Evolutionary conservation across 2,329 filamentous ascomycete genomes (phyloP).

Genomic region (Elsinoe necatrix): DNA sequence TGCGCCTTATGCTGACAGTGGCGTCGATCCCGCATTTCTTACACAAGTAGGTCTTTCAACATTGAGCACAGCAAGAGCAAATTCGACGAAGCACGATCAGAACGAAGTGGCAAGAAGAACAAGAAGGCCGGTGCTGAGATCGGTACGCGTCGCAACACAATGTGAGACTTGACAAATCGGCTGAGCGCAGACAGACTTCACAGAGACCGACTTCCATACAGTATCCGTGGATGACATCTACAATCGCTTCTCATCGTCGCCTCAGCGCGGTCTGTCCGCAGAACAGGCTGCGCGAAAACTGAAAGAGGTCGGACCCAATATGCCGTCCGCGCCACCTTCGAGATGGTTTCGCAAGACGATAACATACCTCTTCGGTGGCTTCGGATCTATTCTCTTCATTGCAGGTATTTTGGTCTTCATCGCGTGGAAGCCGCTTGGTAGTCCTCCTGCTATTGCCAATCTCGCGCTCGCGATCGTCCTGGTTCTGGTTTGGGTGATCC

Average conservation of each 20-base stretch:
- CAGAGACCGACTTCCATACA: constrained; percentile 59
- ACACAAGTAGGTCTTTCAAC: constrained; percentile 32
- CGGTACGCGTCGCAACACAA: constrained; percentile 21
- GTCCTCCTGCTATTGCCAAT: constrained; percentile 64
- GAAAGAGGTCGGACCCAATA: constrained; percentile 57
- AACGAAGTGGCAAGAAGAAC: constrained; percentile 23
- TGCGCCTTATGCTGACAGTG: constrained; percentile 15
- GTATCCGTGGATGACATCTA: constrained; percentile 51
- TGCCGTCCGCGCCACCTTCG: constrained; percentile 56
- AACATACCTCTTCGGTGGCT: constrained; percentile 70
- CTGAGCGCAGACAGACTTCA: constrained; percentile 23
- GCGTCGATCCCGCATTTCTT: not conserved
- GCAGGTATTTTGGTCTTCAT: constrained; percentile 66
- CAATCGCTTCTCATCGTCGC: constrained; percentile 50
- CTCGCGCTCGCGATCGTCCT: constrained; percentile 65
- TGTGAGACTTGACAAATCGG: constrained; percentile 1
- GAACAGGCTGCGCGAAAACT: constrained; percentile 49
- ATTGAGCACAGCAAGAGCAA: constrained; percentile 30
- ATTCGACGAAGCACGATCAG: constrained; percentile 21
- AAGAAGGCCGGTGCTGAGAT: constrained; percentile 30
- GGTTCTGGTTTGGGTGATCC: constrained; percentile 57
- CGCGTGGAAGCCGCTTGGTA: constrained; percentile 65
- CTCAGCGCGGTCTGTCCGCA: constrained; percentile 50
- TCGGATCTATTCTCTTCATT: constrained; percentile 60
- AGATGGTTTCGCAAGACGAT: constrained; percentile 50